Evolutionary conservation across 2,329 filamentous ascomycete species (phyloP), one percentile per base, ranked within the genome.

Genomic region (Ophiostoma quercus): DNA sequence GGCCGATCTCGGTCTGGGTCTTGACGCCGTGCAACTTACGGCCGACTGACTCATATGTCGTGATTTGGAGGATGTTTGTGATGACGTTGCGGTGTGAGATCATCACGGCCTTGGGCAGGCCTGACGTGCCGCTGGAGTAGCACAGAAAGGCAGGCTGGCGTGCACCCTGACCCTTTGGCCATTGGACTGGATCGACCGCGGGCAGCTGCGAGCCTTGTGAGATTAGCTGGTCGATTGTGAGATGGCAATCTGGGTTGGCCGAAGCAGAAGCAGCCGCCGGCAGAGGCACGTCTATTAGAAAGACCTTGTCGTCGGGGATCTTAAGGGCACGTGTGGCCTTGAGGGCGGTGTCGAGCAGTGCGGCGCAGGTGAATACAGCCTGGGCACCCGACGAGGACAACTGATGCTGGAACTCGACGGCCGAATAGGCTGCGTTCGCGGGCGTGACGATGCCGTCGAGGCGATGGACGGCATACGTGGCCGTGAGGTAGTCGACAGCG

Each of bases 81-180:
- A 93, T 92, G 19, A 92, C 86, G 74, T 92, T 93, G 37, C 82
- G 81, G 77, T 93, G 90, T 5, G 89, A 87, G 67, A 93, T 90
- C 88, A 90, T 92, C 34, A 92, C 90, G 67, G 88, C 90, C 88
- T 92, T 92, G 87, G 89, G 88, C 63, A 91, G 78, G 1, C 89
- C 89, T 2, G 88, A 90, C 1, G 89, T 91, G n/a, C 89, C 89
- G 75, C 86, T 89, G 0, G 87, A 90, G 77, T 89, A 90, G 78
- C 88, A 90, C 62, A 92, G 80, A 75, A 90, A 91, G 0, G 89
- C 87, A 3, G 86, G 85, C 74, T 86, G 85, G 69, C 83, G 85
- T 66, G 84, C 83, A 12, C 85, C 86, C 72, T 88, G 83, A 1
- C 87, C 87, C 51, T 79, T 78, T 12, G 78, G 74, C 85, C 85